Evolutionary conservation across 345 rosid genomes (phyloP).

Genomic region (Orychophragmus violaceus): DNA sequence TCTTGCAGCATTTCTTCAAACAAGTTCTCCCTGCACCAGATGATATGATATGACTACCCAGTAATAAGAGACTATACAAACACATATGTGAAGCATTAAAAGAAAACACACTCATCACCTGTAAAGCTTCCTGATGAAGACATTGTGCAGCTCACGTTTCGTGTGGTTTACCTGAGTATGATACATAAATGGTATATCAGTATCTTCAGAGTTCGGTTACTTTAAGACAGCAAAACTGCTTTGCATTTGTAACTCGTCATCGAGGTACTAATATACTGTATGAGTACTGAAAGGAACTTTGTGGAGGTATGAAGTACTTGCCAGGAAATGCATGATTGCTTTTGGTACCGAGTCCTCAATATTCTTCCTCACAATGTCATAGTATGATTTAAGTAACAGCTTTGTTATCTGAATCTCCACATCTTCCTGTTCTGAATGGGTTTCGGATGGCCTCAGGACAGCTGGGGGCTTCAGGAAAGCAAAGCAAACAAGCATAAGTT

Average conservation of each 20-base stretch:
- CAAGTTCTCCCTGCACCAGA: constrained; percentile 72
- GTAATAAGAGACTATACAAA: constrained; percentile 1
- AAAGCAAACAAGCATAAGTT: constrained; percentile 22
- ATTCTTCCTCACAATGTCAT: constrained; percentile 91
- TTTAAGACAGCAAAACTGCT: neutral
- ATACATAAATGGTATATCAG: constrained; percentile 20
- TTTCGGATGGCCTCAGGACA: constrained; percentile 73
- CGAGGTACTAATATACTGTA: too few relatives aligned
- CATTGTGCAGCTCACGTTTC: constrained; percentile 91
- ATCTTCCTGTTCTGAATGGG: constrained; percentile 74
- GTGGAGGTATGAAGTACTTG: constrained; percentile 24
- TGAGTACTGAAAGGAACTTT: neutral
- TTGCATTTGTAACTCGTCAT: neutral
- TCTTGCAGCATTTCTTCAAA: constrained; percentile 99
- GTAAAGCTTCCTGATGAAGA: constrained; percentile 92
- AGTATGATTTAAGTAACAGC: constrained; percentile 80
- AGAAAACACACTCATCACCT: constrained; percentile 42
- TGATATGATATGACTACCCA: neutral
- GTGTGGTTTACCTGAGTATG: constrained; percentile 80
- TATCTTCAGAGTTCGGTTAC: neutral
- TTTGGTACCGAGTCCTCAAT: constrained; percentile 84
- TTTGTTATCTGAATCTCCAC: constrained; percentile 75
- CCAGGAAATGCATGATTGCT: constrained; percentile 99
- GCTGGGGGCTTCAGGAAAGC: constrained; percentile 68
- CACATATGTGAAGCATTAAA: neutral